phyloP scores from a whole-genome alignment of 768 basidiomycete genomes.

The Pulveroboletus frians region DNA sequence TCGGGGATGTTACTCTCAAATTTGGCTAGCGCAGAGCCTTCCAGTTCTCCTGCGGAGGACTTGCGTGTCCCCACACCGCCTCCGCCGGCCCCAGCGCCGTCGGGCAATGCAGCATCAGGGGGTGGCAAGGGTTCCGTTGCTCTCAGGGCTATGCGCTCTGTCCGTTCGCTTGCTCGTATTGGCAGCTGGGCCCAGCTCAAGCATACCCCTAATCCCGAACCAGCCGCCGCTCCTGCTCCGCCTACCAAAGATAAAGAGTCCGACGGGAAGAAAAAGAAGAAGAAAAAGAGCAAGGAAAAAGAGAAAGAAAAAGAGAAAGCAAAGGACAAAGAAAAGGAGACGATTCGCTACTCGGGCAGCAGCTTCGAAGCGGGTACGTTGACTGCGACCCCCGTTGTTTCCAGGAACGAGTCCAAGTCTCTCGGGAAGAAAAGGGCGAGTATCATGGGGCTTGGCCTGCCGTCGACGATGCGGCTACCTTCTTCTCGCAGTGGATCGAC shows the following conservation, averaged over 20 bases:
- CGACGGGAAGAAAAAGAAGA: slow-evolving; percentile 34
- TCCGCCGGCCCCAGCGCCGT: slow-evolving; percentile 34
- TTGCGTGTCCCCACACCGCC: slow-evolving; percentile 22
- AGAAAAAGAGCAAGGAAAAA: slow-evolving; percentile 36
- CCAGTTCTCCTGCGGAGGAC: slow-evolving; percentile 9
- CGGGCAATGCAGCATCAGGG: slow-evolving; percentile 23
- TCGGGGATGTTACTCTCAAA: slow-evolving; percentile 35
- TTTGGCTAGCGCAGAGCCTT: slow-evolving; percentile 14
- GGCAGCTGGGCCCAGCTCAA: slow-evolving; percentile 66
- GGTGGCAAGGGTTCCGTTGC: slow-evolving; percentile 59
- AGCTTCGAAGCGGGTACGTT: slow-evolving; percentile 66
- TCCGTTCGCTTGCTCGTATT: slow-evolving; percentile 66
- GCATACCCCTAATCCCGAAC: slow-evolving; percentile 32
- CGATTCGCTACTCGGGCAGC: slow-evolving; percentile 47
- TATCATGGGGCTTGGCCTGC: slow-evolving; percentile 58
- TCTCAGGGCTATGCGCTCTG: slow-evolving; percentile 70
- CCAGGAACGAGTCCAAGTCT: slow-evolving; percentile 29
- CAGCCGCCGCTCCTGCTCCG: slow-evolving; percentile 22
- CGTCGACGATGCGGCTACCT: slow-evolving; percentile 49
- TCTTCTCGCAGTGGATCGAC: slow-evolving; percentile 32
- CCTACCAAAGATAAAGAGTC: slow-evolving; percentile 27
- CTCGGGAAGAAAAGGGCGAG: slow-evolving; percentile 54
- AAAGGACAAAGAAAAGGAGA: slow-evolving; percentile 31
- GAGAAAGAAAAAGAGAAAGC: slow-evolving; percentile 37
- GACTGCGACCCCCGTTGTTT: slow-evolving; percentile 32